phyloP scores from a whole-genome alignment of 495 filamentous ascomycete species.

The Usnea hakonensis region DNA sequence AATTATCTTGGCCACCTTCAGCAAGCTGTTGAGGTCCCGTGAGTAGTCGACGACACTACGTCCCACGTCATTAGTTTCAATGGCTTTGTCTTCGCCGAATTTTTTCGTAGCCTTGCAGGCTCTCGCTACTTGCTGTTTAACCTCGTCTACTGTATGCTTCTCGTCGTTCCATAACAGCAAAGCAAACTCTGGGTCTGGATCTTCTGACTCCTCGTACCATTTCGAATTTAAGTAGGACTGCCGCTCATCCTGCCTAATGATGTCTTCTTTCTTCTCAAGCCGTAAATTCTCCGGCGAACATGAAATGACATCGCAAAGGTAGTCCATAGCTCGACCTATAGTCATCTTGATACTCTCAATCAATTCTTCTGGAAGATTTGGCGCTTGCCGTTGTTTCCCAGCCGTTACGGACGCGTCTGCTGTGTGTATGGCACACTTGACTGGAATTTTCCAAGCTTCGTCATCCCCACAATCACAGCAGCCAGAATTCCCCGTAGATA shows the following conservation, averaged over 20 bases:
- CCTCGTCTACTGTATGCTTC: slow-evolving; percentile 93
- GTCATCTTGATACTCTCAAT: slow-evolving; percentile 70
- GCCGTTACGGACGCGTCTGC: slow-evolving; percentile 45
- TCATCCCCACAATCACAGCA: slow-evolving; percentile 96
- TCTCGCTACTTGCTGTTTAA: slow-evolving; percentile 77
- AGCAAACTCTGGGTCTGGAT: slow-evolving; percentile 64
- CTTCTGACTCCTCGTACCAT: slow-evolving; percentile 58
- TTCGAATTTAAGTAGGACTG: slow-evolving; percentile 64
- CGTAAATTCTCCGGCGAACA: slow-evolving; percentile 94
- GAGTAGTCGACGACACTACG: slow-evolving; percentile 74
- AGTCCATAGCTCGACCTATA: slow-evolving; percentile 77
- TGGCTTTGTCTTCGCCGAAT: slow-evolving; percentile 67
- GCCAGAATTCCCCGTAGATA: slow-evolving; percentile 83
- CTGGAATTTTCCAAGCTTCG: slow-evolving; percentile 82
- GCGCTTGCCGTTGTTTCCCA: slow-evolving; percentile 55
- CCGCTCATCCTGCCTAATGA: slow-evolving; percentile 72
- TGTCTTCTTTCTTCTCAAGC: slow-evolving; percentile 69
- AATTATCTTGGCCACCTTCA: slow-evolving; percentile 70
- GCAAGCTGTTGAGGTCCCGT: slow-evolving; percentile 58
- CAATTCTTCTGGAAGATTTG: slow-evolving; percentile 62
- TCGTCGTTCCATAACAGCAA: slow-evolving; percentile 97
- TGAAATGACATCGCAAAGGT: slow-evolving; percentile 93
- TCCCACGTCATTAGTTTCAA: slow-evolving; percentile 81
- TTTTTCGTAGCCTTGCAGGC: slow-evolving; percentile 67
- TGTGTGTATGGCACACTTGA: slow-evolving; percentile 91